Evolutionary conservation across 75 land plant genomes (phyloP).

Genomic region (Pinus taeda): DNA sequence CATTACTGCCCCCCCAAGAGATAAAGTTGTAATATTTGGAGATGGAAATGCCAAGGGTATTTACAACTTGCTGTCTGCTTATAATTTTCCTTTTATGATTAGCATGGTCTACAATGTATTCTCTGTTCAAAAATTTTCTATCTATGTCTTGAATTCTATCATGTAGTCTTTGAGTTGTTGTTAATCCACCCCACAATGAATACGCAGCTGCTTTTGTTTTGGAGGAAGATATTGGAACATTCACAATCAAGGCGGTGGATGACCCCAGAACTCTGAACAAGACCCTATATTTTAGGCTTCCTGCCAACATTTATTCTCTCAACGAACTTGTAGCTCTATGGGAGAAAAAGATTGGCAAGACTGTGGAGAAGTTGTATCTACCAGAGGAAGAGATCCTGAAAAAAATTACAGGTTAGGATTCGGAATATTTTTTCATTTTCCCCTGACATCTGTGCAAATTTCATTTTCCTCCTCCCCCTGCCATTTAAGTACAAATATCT

Average conservation of each 20-base stretch:
- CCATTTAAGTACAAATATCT: too few species aligned
- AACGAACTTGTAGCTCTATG: slow-evolving; percentile 31
- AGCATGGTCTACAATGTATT: not conserved
- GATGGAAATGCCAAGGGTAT: slow-evolving; percentile 43
- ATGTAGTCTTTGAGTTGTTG: too few species aligned
- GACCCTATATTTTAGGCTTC: slow-evolving; percentile 30
- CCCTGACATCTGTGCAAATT: too few species aligned
- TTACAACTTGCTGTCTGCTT: not conserved
- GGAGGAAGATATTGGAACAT: slow-evolving; percentile 43
- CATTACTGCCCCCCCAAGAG: slow-evolving; percentile 21
- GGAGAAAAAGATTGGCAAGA: slow-evolving; percentile 48
- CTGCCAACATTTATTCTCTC: slow-evolving; percentile 21
- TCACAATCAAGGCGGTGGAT: slow-evolving; percentile 23
- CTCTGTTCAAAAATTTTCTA: too few species aligned
- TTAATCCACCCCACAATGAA: not conserved
- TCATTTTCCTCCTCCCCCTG: too few species aligned
- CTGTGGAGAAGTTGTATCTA: slow-evolving; percentile 10
- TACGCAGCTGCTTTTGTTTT: slow-evolving; percentile 27
- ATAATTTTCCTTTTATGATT: not conserved
- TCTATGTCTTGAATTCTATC: too few species aligned
- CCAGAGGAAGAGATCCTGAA: slow-evolving; percentile 21
- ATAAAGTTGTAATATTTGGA: slow-evolving; percentile 26
- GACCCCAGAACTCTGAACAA: slow-evolving; percentile 41
- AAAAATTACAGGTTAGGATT: not conserved
- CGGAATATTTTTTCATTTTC: too few species aligned